Conservation (phyloP, 2,329 filamentous ascomycete species). For the Hysterium pulicare region DNA sequence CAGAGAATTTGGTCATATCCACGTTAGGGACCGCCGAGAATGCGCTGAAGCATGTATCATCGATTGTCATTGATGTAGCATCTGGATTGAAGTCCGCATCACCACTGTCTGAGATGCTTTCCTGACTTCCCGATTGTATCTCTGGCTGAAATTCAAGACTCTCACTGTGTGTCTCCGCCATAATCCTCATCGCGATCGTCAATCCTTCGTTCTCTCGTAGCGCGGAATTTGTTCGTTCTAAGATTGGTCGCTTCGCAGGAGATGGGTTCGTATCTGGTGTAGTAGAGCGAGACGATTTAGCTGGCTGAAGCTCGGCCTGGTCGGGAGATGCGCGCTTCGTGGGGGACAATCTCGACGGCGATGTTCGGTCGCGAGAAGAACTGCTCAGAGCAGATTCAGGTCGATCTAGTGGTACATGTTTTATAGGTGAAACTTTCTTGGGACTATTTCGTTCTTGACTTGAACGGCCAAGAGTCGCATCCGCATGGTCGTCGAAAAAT, state of each 20-base stretch:
- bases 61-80: conserved; percentile 42
- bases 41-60: conserved; percentile 76
- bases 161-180: conserved; percentile 22
- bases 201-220: conserved; percentile 39
- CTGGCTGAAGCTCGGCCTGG: conserved; percentile 5
- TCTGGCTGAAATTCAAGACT: conserved; percentile 13
- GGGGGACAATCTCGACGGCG: conserved; percentile 24
- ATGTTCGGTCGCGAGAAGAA: conserved; percentile 23
- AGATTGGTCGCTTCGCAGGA: conserved; percentile 17
- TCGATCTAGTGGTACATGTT: conserved; percentile 17
- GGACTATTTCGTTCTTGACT: conserved; percentile 15
- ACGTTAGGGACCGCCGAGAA: conserved; percentile 78
- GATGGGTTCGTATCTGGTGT: conserved; percentile 14
- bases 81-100: conserved; percentile 32
- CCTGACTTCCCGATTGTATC: conserved; percentile 17
- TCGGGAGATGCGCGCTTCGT: conserved; percentile 1
- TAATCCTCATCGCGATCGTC: conserved; percentile 34
- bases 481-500: conserved; percentile 24
- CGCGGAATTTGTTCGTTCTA: conserved; percentile 7
- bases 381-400: conserved; percentile 24
- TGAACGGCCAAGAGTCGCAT: conserved; percentile 9
- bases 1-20: conserved; percentile 79
- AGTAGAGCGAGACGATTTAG: too few relatives aligned
- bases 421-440: conserved; percentile 25
- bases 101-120: conserved; percentile 21